Evolutionary conservation across 2,329 filamentous ascomycete species (phyloP), one percentile per base, ranked within the genome.

Genomic region (Aspergillus neotritici): DNA sequence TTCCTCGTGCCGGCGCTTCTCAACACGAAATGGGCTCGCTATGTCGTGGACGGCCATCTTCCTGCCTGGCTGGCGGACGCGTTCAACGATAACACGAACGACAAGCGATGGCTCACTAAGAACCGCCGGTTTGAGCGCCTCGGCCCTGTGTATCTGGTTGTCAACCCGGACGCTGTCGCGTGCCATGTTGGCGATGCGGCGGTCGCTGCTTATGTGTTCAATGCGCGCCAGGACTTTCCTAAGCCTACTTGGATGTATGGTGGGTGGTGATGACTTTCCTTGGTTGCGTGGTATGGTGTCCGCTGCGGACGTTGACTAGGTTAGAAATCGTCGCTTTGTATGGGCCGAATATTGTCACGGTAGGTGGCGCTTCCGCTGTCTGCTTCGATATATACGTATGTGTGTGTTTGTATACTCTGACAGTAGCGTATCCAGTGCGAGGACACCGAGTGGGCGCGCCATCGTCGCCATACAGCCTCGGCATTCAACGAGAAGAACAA

Each of bases 401-500:
- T 42, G 12, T 13, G 11, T 16, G 14, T 35, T 25, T 5, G 5
- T 21, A 16, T 10, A 6, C n/a, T 12, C 4, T 43, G 31, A 44
- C 10, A 25, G 15, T n/a, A n/a, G 34, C 17, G 14, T 30, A 28
- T 12, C 8, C 31, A 61, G 58, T 48, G 51, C 25, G 51, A 59
- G 37, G 62, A 63, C 17, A 48, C 59, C 16, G 60, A 65, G 11
- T 74, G 71, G 71, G 50, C 63, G n/a, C 62, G 68, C 21, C 71
- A 74, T 41, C 62, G 71, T 8, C 66, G 64, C 37, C 56, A 72
- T 15, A 68, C 64, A 3, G 64, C 66, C 4, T 60, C 67, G 0
- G 61, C 63, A 5, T 74, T 75, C 54, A 72, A 68, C 33, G 70
- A 75, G 45, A 61, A 63, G 32, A 68, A 64, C 31, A 69, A 65